Base-by-base conservation (phyloP, 495 filamentous ascomycete genomes). In the Neurospora tetraspora region DNA sequence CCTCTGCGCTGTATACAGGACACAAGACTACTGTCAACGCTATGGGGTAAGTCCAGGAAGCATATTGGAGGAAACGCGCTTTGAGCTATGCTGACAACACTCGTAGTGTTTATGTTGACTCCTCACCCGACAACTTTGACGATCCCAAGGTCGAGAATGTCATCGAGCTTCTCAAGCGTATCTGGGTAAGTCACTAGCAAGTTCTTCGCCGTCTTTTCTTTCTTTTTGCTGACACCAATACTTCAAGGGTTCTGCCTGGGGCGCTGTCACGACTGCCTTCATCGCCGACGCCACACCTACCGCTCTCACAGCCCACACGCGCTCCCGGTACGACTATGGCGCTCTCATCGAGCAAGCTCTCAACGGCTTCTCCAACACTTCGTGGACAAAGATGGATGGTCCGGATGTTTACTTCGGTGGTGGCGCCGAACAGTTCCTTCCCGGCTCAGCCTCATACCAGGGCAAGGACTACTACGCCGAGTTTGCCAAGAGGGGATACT, bases 71-170 rank as follows among this genome's bases (percentile, higher is more conserved):
- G 27, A 14, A 61, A 34, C 53, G 8, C 4, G 5, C 5, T 2
- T 53, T 31, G 23, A 5, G n/a, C 40, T 3, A 7, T 37, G 20
- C 5, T 14, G 42, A 37, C 20, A 42, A 14, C 4, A n/a, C 2
- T 1, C 14, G 14, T 2, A 83, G 83, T 69, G 90, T 93, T 39
- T 93, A 93, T 70, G 89, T 84, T 16, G 91, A 93, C 75, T 91
- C 89, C 0, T 91, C 88, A 31, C 80, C 84, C 12, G 83, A 88
- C 75, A 80, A 85, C 10, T 90, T 90, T 69, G 91, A 93, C 77
- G 91, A 93, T 79, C 91, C 91, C 39, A 93, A 92, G 80, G 87
- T 93, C 37, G 91, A 93, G 81, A 91, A 87, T n/a, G 91, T 93
- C 72, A 86, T 89, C 2, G 91, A 93, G 78, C 82, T 93, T 38